These are phyloP conservation scores for Arachnopeziza araneosa DNA, from an alignment of 2,329 filamentous ascomycete species.

Conservation along the genomic window DNA sequence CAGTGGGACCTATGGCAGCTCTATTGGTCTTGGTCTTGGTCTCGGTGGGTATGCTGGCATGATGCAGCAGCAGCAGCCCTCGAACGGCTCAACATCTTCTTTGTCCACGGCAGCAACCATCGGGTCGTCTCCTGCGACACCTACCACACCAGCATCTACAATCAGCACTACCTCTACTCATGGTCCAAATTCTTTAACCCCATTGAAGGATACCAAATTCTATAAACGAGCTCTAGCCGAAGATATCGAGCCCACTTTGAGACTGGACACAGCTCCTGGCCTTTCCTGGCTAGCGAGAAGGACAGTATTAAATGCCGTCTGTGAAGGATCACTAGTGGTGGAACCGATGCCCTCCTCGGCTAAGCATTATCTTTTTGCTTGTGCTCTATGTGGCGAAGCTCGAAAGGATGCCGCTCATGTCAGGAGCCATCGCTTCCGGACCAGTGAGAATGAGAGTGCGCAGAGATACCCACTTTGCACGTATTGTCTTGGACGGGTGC, in stretches of 20 bases:
- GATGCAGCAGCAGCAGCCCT: conserved; percentile 31
- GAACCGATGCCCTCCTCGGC: conserved; percentile 69
- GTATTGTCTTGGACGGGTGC: conserved; percentile 78
- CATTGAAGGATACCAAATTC: conserved; percentile 85
- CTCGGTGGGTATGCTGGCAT: conserved; percentile 41
- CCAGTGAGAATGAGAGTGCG: conserved; percentile 78
- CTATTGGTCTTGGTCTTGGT: conserved; percentile 39
- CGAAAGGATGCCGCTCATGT: conserved; percentile 66
- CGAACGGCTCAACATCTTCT: conserved; percentile 56
- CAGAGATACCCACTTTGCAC: conserved; percentile 86
- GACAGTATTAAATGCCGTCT: conserved; percentile 75
- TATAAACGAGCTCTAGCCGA: conserved; percentile 86
- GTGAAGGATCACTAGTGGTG: conserved; percentile 79
- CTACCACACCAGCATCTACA: conserved; percentile 50
- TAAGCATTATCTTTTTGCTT: conserved; percentile 42
- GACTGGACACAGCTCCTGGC: conserved; percentile 82
- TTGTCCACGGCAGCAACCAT: conserved; percentile 45
- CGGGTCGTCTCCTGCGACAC: conserved; percentile 52
- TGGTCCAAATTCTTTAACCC: conserved; percentile 41
- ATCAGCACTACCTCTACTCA: conserved; percentile 39
- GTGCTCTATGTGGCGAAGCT: conserved; percentile 82
- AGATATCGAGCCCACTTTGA: conserved; percentile 89
- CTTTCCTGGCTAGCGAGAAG: conserved; percentile 91
- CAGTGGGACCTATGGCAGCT: conserved; percentile 62
- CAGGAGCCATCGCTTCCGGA: conserved; percentile 82